Percentiles rank a stretch among this genome's conserved stretches.
phyloP scores from a whole-genome alignment of 2,329 filamentous ascomycete species.

The Madurella mycetomatis region DNA sequence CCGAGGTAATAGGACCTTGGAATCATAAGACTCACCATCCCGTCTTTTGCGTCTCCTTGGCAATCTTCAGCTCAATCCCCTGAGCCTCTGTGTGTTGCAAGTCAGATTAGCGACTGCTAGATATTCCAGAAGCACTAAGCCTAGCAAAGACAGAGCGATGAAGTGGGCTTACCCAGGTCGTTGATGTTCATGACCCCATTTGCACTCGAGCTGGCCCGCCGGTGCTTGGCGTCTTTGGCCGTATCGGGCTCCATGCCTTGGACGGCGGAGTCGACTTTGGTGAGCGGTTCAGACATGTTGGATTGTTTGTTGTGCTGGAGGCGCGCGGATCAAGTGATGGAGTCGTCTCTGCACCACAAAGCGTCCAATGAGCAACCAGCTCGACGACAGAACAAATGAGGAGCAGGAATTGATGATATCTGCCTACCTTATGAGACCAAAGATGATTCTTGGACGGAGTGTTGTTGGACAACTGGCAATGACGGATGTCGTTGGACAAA shows the following conservation, averaged over 20 bases:
- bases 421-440: conserved; percentile 2
- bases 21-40: conserved; percentile 63
- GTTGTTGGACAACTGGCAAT: not conserved
- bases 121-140: not conserved
- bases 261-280: conserved; percentile 89
- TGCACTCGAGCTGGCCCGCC: conserved; percentile 68
- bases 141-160: not conserved
- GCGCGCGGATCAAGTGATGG: conserved; percentile 1
- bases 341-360: not conserved
- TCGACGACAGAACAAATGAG: not conserved
- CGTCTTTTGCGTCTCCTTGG: conserved; percentile 78
- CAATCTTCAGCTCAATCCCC: conserved; percentile 66
- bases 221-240: conserved; percentile 60
- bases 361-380: not conserved
- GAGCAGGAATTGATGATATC: not conserved
- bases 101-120: conserved; percentile 15
- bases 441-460: not conserved
- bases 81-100: conserved; percentile 59
- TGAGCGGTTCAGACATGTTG: conserved; percentile 56
- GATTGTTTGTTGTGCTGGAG: conserved; percentile 7
- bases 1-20: not conserved
- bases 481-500: conserved; percentile 13
- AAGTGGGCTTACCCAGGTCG: conserved; percentile 68
- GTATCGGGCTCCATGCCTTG: conserved; percentile 60
- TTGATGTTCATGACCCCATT: conserved; percentile 77